Conservation (phyloP, 345 rosid genomes). For the Lumnitzera littorea region DNA sequence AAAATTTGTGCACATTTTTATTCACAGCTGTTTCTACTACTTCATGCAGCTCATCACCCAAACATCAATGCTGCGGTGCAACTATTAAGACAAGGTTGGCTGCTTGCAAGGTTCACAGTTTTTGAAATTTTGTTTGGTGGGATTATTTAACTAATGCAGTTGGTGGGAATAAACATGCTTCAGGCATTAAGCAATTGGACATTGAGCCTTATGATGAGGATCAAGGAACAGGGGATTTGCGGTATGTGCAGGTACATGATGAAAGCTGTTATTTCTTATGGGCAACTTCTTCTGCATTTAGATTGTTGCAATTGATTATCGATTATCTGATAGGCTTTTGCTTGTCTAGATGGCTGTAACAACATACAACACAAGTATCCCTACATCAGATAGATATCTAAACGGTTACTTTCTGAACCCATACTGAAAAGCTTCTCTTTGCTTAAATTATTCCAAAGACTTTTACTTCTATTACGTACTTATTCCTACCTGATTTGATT, state of each 20-base stretch:
- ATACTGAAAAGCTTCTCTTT: neutral
- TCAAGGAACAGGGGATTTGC: conserved; percentile 68
- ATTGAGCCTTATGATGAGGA: conserved; percentile 80
- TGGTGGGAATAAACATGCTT: neutral
- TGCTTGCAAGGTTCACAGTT: neutral
- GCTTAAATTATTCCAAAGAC: too few species aligned
- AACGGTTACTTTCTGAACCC: conserved; percentile 39
- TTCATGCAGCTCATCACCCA: conserved; percentile 81
- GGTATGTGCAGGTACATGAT: conserved; percentile 71
- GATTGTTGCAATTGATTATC: neutral
- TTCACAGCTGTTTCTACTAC: conserved; percentile 5
- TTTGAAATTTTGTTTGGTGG: too few species aligned
- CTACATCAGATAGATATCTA: conserved; percentile 70
- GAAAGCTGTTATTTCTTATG: neutral
- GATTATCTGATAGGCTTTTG: neutral
- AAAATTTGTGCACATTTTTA: neutral
- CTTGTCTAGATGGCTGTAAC: conserved; percentile 85
- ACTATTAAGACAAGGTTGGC: conserved; percentile 66
- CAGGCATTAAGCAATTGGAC: conserved; percentile 63
- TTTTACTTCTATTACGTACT: neutral
- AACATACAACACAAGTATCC: conserved; percentile 70
- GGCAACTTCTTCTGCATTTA: neutral
- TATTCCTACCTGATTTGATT: too few species aligned
- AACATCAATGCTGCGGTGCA: conserved; percentile 78
- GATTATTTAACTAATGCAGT: too few species aligned